Conservation (phyloP, 371 early-diverging fungal species). For the Mucor saturninus region DNA sequence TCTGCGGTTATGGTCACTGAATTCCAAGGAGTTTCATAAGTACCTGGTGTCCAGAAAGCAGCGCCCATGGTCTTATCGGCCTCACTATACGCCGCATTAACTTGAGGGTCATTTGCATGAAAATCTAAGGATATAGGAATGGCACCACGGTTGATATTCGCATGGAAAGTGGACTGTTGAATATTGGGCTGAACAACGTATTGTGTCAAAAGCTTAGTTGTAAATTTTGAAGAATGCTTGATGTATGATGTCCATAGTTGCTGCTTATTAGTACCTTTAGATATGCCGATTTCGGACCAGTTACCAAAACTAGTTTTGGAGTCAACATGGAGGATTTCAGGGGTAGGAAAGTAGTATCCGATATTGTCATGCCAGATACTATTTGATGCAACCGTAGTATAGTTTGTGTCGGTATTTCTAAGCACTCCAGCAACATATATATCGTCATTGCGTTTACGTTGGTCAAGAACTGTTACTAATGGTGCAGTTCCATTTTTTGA, state of each 20-base stretch:
- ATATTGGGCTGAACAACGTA: slow-evolving; percentile 34
- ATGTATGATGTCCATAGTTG: slow-evolving; percentile 32
- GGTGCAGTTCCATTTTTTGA: slow-evolving; percentile 21
- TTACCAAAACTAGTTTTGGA: slow-evolving; percentile 14
- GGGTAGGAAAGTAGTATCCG: slow-evolving; percentile 33
- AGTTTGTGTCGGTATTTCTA: slow-evolving; percentile 13
- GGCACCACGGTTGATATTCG: neutral
- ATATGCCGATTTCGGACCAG: slow-evolving; percentile 38
- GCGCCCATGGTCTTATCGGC: slow-evolving; percentile 21
- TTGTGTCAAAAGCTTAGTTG: slow-evolving; percentile 17
- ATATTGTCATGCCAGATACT: slow-evolving; percentile 34
- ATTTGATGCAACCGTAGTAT: slow-evolving; percentile 1
- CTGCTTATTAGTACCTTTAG: slow-evolving; percentile 13
- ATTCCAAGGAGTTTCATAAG: slow-evolving; percentile 24
- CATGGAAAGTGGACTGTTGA: slow-evolving; percentile 5
- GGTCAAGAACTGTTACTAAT: slow-evolving; percentile 36
- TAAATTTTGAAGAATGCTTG: slow-evolving; percentile 8
- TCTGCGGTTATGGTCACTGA: slow-evolving; percentile 11
- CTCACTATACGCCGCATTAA: slow-evolving; percentile 26
- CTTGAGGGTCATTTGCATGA: slow-evolving; percentile 20
- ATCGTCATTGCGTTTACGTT: slow-evolving; percentile 29
- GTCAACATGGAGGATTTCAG: slow-evolving; percentile 19
- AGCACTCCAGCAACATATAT: slow-evolving; percentile 23
- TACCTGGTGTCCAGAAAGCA: slow-evolving; percentile 39
- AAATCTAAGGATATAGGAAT: slow-evolving; percentile 22